Conservation (phyloP, 2,329 filamentous ascomycete species). For the Microsporum ferrugineum region DNA sequence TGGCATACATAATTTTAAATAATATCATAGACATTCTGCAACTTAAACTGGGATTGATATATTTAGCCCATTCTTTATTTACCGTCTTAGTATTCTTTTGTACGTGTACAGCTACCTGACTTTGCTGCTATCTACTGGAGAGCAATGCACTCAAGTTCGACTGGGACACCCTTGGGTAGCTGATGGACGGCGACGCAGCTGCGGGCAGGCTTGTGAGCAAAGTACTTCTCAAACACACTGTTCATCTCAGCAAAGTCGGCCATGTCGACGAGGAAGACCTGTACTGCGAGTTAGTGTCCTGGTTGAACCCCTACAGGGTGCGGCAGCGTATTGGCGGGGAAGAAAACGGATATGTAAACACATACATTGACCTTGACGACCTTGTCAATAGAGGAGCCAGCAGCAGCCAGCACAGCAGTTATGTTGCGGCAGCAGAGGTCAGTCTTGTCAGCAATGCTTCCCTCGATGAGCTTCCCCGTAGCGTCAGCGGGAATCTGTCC, state of each 20-base stretch:
- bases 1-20: background rate
- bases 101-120: background rate
- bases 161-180: constrained; percentile 52
- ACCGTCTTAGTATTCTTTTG: background rate
- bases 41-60: background rate
- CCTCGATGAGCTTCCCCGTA: constrained; percentile 48
- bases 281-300: background rate
- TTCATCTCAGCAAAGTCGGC: constrained; percentile 74
- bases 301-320: background rate
- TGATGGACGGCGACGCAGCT: constrained; percentile 53
- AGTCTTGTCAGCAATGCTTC: constrained; percentile 57
- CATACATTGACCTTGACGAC: constrained; percentile 71
- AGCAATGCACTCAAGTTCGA: constrained; percentile 56
- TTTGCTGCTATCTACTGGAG: constrained; percentile 20
- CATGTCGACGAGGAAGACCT: constrained; percentile 87
- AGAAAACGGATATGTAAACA: background rate
- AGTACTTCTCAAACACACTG: constrained; percentile 59
- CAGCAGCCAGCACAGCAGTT: constrained; percentile 68
- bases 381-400: constrained; percentile 63
- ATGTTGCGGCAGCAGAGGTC: constrained; percentile 67
- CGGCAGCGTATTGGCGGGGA: background rate
- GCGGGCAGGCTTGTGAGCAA: constrained; percentile 51
- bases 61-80: background rate
- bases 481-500: constrained; percentile 65
- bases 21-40: background rate